Percentiles rank a stretch among this genome's conserved stretches.
Evolutionary conservation across 2,329 filamentous ascomycete species (phyloP).

Genomic region (Pyrenophora graminea): DNA sequence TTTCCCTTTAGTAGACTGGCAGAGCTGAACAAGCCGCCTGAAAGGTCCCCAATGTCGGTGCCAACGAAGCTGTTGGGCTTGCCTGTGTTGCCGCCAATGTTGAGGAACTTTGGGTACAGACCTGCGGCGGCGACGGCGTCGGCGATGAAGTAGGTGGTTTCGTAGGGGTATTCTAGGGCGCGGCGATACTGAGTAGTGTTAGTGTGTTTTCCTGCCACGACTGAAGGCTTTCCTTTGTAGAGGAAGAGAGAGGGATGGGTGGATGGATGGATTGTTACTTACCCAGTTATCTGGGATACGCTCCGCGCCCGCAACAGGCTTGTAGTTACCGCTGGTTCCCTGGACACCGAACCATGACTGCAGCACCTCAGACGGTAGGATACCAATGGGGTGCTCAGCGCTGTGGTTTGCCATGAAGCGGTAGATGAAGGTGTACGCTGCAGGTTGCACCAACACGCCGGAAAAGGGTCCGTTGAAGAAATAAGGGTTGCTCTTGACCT

Average conservation of each 20-base stretch:
- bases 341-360: conserved; percentile 32
- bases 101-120: conserved; percentile 30
- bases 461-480: conserved; percentile 32
- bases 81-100: conserved; percentile 29
- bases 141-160: conserved; percentile 24
- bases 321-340: conserved; percentile 20
- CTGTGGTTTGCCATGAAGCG: conserved; percentile 35
- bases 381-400: conserved; percentile 20
- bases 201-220: not conserved
- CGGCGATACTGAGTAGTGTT: conserved; percentile 21
- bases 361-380: conserved; percentile 20
- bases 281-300: conserved; percentile 29
- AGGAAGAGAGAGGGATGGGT: not conserved
- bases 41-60: conserved; percentile 21
- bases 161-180: conserved; percentile 28
- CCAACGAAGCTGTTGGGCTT: conserved; percentile 29
- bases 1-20: conserved; percentile 22
- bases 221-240: no score
- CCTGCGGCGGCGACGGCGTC: conserved; percentile 23
- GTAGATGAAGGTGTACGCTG: conserved; percentile 33
- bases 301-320: conserved; percentile 23
- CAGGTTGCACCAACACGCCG: conserved; percentile 30
- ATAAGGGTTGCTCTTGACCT: conserved; percentile 22
- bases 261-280: not conserved
- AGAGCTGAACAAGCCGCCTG: conserved; percentile 23